Percentiles rank a stretch among this genome's conserved stretches.
These are phyloP conservation scores for Quercus phellos DNA, from an alignment of 331 rosid genomes.

Conservation along the genomic window DNA sequence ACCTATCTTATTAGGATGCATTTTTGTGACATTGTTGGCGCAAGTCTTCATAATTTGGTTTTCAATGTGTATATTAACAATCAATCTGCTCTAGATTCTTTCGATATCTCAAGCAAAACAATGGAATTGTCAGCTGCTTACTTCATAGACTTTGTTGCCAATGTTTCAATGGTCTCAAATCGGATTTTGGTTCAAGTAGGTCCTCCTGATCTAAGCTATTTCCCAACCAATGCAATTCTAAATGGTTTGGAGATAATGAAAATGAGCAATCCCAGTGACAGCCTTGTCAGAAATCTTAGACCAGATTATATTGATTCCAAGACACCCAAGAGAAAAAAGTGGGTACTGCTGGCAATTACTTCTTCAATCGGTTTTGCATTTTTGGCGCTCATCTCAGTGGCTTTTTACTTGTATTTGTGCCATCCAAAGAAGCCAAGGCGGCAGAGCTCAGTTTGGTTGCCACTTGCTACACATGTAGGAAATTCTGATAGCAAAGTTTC, in stretches of 20 bases:
- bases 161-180: slow-evolving; percentile 10
- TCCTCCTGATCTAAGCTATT: slow-evolving; percentile 24
- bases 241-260: slow-evolving; percentile 54
- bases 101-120: slow-evolving; percentile 37
- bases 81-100: slow-evolving; percentile 22
- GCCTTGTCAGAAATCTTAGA: slow-evolving; percentile 28
- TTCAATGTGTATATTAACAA: slow-evolving; percentile 44
- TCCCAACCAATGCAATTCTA: slow-evolving; percentile 42
- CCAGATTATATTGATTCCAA: slow-evolving; percentile 16
- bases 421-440: slow-evolving; percentile 20
- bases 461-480: slow-evolving; percentile 27
- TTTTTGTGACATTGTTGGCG: slow-evolving; percentile 42
- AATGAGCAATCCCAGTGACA: slow-evolving; percentile 29
- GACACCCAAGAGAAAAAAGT: slow-evolving; percentile 9
- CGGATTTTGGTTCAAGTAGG: slow-evolving; percentile 41
- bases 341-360: slow-evolving; percentile 20
- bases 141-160: slow-evolving; percentile 29
- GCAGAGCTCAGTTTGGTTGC: slow-evolving; percentile 21
- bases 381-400: slow-evolving; percentile 15
- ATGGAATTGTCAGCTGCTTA: slow-evolving; percentile 27
- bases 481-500: slow-evolving; percentile 41
- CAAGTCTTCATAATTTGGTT: slow-evolving; percentile 25
- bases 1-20: slow-evolving; percentile 41
- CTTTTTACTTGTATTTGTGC: slow-evolving; percentile 7
- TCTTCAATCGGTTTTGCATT: slow-evolving; percentile 18